phyloP scores from a whole-genome alignment of 169 alveolate genomes.

The Plasmodium coatneyi region DNA sequence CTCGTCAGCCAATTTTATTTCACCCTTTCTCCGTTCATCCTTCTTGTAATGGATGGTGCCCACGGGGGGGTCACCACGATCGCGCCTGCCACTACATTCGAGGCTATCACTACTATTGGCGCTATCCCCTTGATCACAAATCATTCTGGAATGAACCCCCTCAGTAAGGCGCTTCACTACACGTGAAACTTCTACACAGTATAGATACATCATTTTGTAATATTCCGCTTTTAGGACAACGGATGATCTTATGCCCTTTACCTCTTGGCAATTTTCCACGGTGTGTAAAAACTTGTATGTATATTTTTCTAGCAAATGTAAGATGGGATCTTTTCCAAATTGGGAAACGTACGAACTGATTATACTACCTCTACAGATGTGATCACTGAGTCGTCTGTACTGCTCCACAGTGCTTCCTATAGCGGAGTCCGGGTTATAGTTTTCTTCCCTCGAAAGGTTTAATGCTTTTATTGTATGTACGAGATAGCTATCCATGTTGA shows the following conservation, averaged over 20 bases:
- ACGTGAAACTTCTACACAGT: neutral
- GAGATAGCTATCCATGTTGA: constrained; percentile 26
- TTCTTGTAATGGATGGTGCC: neutral
- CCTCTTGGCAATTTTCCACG: neutral
- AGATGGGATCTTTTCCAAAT: constrained; percentile 19
- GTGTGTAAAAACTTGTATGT: constrained; percentile 16
- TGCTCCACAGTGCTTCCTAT: neutral
- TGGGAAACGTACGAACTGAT: neutral
- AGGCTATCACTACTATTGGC: neutral
- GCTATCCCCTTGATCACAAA: neutral
- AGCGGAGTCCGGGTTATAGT: neutral
- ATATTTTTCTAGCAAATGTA: constrained; percentile 39
- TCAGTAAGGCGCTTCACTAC: constrained; percentile 1
- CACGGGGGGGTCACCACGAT: neutral
- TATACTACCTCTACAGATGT: neutral
- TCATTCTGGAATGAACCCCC: neutral
- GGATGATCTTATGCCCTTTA: neutral
- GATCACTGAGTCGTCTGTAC: neutral
- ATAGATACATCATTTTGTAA: constrained; percentile 28
- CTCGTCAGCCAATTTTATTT: neutral
- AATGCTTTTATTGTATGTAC: constrained; percentile 10
- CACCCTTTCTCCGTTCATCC: neutral
- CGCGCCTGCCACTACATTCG: neutral
- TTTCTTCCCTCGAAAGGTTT: neutral
- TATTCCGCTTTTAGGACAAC: constrained; percentile 21